Percentiles rank a stretch among this genome's conserved stretches.
These are phyloP conservation scores for Beta corolliflora DNA, from an alignment of 179 eudicot genomes.

Conservation along the genomic window DNA sequence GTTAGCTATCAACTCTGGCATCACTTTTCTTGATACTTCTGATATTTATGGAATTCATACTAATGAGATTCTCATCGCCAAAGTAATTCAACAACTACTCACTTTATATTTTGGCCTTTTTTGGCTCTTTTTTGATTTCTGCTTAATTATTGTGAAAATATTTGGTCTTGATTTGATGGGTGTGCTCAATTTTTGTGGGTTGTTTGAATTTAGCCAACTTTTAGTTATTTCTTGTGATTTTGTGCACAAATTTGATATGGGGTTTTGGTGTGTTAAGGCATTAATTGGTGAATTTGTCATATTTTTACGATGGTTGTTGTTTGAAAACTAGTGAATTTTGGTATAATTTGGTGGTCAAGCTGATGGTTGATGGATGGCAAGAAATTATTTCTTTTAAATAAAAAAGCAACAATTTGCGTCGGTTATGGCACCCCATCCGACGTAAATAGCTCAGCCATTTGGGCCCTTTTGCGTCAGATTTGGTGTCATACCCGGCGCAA, in stretches of 20 bases:
- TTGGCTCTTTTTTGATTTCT: neutral
- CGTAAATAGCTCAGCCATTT: too few species aligned
- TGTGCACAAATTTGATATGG: neutral
- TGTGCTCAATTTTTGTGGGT: neutral
- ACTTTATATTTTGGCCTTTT: neutral
- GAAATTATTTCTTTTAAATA: too few species aligned
- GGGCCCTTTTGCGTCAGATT: too few species aligned
- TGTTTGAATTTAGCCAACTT: neutral
- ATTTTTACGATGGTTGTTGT: too few species aligned
- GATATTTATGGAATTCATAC: slow-evolving; percentile 33
- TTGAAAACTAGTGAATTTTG: neutral
- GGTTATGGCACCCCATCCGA: too few species aligned
- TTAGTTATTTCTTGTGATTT: neutral
- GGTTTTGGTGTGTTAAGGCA: neutral
- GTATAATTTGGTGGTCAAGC: neutral
- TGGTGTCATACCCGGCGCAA: too few species aligned
- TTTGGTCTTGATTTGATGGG: neutral
- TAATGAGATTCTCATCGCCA: slow-evolving; percentile 34
- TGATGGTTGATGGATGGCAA: too few species aligned
- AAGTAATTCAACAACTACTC: slow-evolving; percentile 18
- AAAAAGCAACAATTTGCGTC: too few species aligned
- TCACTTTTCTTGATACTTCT: slow-evolving; percentile 39
- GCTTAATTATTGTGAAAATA: neutral
- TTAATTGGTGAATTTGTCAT: too few species aligned
- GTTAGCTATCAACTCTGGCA: slow-evolving; percentile 28